Percentiles rank a stretch among this genome's conserved stretches.
Evolutionary conservation across 192 early-diverging fungal genomes (phyloP).

Genomic region (Entomortierella lignicola): DNA sequence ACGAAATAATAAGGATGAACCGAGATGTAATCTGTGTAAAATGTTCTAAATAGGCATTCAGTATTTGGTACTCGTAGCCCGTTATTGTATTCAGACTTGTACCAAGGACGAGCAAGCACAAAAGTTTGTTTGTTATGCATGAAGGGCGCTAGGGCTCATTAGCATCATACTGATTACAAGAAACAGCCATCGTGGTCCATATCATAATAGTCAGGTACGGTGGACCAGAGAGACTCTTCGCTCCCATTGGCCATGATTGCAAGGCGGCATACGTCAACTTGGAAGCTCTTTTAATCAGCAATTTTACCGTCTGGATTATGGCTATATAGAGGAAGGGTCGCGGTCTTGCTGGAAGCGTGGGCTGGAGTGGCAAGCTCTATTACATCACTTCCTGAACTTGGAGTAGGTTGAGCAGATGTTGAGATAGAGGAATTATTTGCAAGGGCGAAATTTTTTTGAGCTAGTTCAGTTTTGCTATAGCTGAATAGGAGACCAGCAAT

Average conservation of each 20-base stretch:
- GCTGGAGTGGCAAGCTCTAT: slow-evolving; percentile 54
- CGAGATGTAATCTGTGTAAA: not conserved
- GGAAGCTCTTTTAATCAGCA: slow-evolving; percentile 18
- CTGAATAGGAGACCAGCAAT: slow-evolving; percentile 80
- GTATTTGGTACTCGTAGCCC: not conserved
- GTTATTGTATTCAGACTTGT: slow-evolving; percentile 1
- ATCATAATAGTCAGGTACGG: too few relatives aligned
- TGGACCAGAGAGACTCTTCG: too few relatives aligned
- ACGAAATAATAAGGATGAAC: slow-evolving; percentile 1
- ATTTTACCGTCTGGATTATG: slow-evolving; percentile 41
- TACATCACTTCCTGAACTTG: slow-evolving; percentile 18
- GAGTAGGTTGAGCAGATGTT: not conserved
- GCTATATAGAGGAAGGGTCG: slow-evolving; percentile 19
- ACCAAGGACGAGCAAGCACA: not conserved
- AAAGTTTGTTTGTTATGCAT: not conserved
- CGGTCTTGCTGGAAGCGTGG: not conserved
- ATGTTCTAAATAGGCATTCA: not conserved
- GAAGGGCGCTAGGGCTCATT: not conserved
- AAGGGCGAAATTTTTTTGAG: slow-evolving; percentile 28
- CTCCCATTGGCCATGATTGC: too few relatives aligned
- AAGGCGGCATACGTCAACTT: too few relatives aligned
- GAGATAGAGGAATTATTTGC: slow-evolving; percentile 21
- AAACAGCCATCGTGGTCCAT: too few relatives aligned
- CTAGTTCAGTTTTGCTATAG: slow-evolving; percentile 75
- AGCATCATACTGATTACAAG: too few relatives aligned